A percentile compares a stretch with the other conserved stretches of the same genome.
These are phyloP conservation scores for Paramecium sexaurelia DNA, from an alignment of 73 alveolate genomes.

Conservation along the genomic window DNA sequence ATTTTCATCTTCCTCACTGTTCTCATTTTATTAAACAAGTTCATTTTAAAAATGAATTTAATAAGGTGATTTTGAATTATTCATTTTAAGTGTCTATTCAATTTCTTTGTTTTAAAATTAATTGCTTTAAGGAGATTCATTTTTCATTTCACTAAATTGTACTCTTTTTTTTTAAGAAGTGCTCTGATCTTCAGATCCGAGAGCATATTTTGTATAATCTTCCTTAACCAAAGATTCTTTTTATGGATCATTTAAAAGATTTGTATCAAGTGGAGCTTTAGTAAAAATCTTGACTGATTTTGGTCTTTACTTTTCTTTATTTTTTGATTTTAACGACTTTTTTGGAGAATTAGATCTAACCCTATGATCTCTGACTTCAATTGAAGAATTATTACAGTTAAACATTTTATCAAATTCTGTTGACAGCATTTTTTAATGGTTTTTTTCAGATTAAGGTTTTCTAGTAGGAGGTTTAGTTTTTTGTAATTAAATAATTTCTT, in stretches of 20 bases:
- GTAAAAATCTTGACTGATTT: slow-evolving; percentile 44
- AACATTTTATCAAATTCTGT: slow-evolving; percentile 11
- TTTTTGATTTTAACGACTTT: background rate
- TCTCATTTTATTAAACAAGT: background rate
- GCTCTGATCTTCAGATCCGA: background rate
- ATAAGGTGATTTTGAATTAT: background rate
- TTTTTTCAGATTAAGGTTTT: background rate
- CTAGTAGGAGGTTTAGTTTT: background rate
- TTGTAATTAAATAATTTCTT: background rate
- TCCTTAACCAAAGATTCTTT: background rate
- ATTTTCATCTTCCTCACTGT: background rate
- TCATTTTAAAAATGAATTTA: background rate
- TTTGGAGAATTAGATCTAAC: background rate
- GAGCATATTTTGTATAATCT: background rate
- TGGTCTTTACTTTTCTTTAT: slow-evolving; percentile 20
- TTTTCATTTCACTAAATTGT: background rate
- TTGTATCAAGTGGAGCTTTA: slow-evolving; percentile 43
- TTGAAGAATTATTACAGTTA: background rate
- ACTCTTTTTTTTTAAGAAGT: slow-evolving; percentile 51
- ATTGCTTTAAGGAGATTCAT: background rate
- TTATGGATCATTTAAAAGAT: slow-evolving; percentile 14
- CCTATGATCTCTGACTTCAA: background rate
- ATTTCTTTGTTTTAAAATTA: background rate
- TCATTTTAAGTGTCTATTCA: background rate
- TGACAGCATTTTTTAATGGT: background rate